Evolutionary conservation across 2,329 filamentous ascomycete genomes (phyloP), one percentile per base, ranked within the genome.

Genomic region (Calonectria honghensis): DNA sequence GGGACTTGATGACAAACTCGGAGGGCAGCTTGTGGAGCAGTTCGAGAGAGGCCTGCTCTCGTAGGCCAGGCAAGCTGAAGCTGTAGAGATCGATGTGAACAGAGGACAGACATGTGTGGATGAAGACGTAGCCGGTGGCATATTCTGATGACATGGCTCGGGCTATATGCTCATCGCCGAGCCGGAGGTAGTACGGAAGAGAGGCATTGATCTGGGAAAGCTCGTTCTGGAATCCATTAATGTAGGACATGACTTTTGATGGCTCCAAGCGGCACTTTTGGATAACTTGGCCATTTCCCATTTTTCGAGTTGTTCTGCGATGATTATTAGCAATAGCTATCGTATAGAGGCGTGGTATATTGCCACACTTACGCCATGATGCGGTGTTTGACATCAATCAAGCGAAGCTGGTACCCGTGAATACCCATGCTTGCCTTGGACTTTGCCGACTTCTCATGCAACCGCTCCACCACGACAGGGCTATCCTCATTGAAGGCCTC

Each of bases 61-160:
- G 77, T 1, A 85, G 79, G 0, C 83, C 83, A 0, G 85, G 85
- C 9, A 87, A 77, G 18, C 84, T 82, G 71, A 86, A 85, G 14
- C 85, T 81, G 72, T 87, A 87, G 9, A 87, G 76, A 39, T 87
- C 85, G 16, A 86, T 82, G 68, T 87, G 84, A 48, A 83, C 80
- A 9, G 82, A 80, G 32, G 83, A 83, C 24, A 86, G 79, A 64
- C 83, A 81, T 1, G 82, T 83, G 75, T 86, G 85, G 32, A 87
- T 80, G 75, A 84, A 85, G 39, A 85, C 81, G 59, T 85, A 87
- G 31, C 83, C 84, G 7, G 81, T 77, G 29, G 83, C 79, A 52
- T 86, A 80, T 4, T 81, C 72, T 2, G 81, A 81, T 4, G 76
- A 76, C 32, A 85, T 80, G 68, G 83, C 85, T 54, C 77, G 79